Evolutionary conservation across 495 filamentous ascomycete genomes (phyloP).

Genomic region (Beverwykella pulmonaria): DNA sequence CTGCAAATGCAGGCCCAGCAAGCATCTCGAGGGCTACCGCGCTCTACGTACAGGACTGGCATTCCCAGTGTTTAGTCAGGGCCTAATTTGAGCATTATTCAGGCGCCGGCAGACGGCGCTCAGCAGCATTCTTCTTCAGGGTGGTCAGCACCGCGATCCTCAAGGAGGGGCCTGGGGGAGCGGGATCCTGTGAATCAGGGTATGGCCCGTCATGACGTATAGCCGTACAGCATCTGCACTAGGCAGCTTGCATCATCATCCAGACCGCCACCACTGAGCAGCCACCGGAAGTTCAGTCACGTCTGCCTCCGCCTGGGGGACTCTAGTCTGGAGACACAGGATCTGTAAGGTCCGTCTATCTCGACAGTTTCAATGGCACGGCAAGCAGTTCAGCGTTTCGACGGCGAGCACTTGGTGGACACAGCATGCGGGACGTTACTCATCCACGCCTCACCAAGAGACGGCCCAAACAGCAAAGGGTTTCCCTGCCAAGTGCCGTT

Average conservation of each 20-base stretch:
- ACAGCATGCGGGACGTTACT: not conserved
- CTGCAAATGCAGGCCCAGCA: not conserved
- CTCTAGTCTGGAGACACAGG: not conserved
- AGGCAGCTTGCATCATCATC: not conserved
- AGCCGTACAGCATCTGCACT: not conserved
- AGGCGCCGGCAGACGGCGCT: constrained; percentile 1
- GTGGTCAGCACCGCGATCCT: not conserved
- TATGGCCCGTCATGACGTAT: constrained; percentile 7
- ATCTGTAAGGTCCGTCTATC: not conserved
- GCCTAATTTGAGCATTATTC: not conserved
- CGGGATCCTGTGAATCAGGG: constrained; percentile 9
- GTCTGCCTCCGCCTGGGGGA: not conserved
- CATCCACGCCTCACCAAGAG: not conserved
- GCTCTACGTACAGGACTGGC: too few species aligned
- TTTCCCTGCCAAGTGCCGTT: not conserved
- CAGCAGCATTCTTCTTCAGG: too few species aligned
- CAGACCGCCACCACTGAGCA: constrained; percentile 4
- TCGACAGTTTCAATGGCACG: not conserved
- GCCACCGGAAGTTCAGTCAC: not conserved
- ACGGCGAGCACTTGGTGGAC: not conserved
- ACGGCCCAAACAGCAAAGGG: not conserved
- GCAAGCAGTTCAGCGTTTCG: not conserved
- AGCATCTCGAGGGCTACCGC: not conserved
- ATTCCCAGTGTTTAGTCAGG: not conserved
- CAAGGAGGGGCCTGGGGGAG: not conserved